These are phyloP conservation scores for Alternaria brassicicola DNA, from an alignment of 2,329 filamentous ascomycete genomes.

Conservation along the genomic window DNA sequence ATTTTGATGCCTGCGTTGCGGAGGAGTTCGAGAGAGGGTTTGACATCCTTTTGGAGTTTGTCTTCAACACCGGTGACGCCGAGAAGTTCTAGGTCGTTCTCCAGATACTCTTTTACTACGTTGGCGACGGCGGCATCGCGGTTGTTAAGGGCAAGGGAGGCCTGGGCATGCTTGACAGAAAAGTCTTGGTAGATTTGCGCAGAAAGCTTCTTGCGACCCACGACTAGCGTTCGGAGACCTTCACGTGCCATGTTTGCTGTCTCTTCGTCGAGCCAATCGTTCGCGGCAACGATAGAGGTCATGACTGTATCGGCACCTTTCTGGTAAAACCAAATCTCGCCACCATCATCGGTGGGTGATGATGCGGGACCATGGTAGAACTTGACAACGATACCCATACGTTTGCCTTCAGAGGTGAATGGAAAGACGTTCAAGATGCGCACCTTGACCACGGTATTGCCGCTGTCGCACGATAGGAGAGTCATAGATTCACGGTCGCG, in stretches of 20 bases:
- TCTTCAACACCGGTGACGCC: slow-evolving; percentile 99
- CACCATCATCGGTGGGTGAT: slow-evolving; percentile 59
- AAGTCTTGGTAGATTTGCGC: slow-evolving; percentile 82
- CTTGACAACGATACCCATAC: slow-evolving; percentile 96
- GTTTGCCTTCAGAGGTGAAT: slow-evolving; percentile 96
- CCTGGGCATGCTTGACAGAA: slow-evolving; percentile 73
- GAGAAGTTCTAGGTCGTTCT: slow-evolving; percentile 86
- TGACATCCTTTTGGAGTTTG: slow-evolving; percentile 93
- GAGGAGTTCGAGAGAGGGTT: slow-evolving; percentile 89
- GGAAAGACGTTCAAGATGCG: slow-evolving; percentile 94
- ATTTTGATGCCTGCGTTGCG: slow-evolving; percentile 98
- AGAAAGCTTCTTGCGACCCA: slow-evolving; percentile 88
- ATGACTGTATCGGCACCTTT: slow-evolving; percentile 99
- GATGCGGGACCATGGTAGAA: slow-evolving; percentile 61
- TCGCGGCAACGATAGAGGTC: slow-evolving; percentile 91
- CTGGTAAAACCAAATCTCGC: slow-evolving; percentile 98
- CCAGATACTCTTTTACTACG: slow-evolving; percentile 80
- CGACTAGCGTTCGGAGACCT: slow-evolving; percentile 89
- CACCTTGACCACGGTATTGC: slow-evolving; percentile 78
- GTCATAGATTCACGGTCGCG: slow-evolving; percentile 87
- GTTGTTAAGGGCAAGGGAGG: slow-evolving; percentile 77
- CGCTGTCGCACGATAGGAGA: slow-evolving; percentile 76
- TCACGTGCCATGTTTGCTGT: slow-evolving; percentile 99
- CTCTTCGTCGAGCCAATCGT: slow-evolving; percentile 98
- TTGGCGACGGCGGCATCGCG: slow-evolving; percentile 82